Evolutionary conservation across 2,329 filamentous ascomycete genomes (phyloP), one percentile per base, ranked within the genome.

Genomic region (Aspergillus quadrilineatus): DNA sequence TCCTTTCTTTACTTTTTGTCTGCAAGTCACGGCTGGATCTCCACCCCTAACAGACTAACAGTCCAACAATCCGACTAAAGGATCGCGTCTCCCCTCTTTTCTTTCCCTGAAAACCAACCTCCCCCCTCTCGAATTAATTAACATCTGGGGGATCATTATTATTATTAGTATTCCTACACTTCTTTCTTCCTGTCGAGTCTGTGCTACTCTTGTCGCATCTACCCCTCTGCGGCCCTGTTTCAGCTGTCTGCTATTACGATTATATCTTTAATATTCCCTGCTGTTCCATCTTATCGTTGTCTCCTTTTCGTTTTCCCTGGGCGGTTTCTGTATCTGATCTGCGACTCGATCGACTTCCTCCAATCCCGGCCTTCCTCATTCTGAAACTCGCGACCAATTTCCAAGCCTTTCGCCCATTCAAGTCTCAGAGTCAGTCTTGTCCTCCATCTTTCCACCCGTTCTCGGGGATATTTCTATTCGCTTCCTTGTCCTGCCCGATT

Each of bases 1-100:
- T 10, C 10, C 17, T 32, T 50, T 29, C 30, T 48, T 54, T 42
- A 17, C 17, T 53, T 42, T 46, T 36, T 34, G 12, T 4, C 58
- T 60, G 53, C 56, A 58, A 53, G 55, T 58, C 48, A 58, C 52
- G 52, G 55, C 53, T 55, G 46, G 47, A 60, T 54, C 58, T 60
- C 58, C 58, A 60, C 58, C 48, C 39, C 43, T 46, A 55, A 46
- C 48, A 42, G 15, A 42, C 34, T 42, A 32, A 52, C 29, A 29
- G 48, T 17, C 26, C 30, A 44, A 49, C 22, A 22, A 22, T 22
- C 22, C 22, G 22, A 28, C n/a, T 8, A 29, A 47, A 30, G 17
- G 26, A 50, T 51, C 43, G 37, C 44, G 37, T 53, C 48, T 57
- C 55, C 48, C 58, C 58, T 55, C 52, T 55, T 56, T 54, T 52